Evolutionary conservation across 108 stramenopile species (phyloP).

Genomic region (Nannochloropsis granulata): DNA sequence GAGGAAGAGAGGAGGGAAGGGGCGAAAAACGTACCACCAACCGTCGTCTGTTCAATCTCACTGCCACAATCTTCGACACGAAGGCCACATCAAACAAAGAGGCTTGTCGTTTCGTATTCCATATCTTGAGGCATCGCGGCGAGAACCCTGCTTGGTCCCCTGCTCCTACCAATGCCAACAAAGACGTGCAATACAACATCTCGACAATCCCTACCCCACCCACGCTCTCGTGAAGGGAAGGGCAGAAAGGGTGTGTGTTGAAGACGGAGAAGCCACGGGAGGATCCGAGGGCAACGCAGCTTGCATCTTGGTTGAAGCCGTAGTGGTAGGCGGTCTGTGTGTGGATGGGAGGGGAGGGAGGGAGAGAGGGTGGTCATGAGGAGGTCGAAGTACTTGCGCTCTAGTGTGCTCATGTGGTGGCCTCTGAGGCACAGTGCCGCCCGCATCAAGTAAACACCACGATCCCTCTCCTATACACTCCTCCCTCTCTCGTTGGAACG

Average conservation of each 20-base stretch:
- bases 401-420: too few relatives aligned
- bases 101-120: constrained; percentile 38
- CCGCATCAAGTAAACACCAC: too few relatives aligned
- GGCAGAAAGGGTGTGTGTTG: constrained; percentile 11
- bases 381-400: too few relatives aligned
- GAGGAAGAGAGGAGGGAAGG: too few relatives aligned
- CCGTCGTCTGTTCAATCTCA: constrained; percentile 38
- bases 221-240: constrained; percentile 1
- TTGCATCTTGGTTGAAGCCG: background rate
- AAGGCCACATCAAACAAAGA: constrained; percentile 41
- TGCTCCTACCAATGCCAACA: constrained; percentile 39
- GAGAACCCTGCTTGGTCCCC: constrained; percentile 35
- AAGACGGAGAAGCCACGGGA: constrained; percentile 2
- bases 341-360: too few relatives aligned
- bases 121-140: constrained; percentile 35
- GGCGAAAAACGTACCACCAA: constrained; percentile 19
- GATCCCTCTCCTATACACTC: too few relatives aligned
- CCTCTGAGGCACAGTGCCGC: too few relatives aligned
- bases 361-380: too few relatives aligned
- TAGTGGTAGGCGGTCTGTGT: background rate
- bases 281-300: constrained; percentile 4
- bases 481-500: too few relatives aligned
- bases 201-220: constrained; percentile 40
- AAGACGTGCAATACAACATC: constrained; percentile 44
- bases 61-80: constrained; percentile 23